Evolutionary conservation across 306 rosid species (phyloP).

Genomic region (Mimosa pudica): DNA sequence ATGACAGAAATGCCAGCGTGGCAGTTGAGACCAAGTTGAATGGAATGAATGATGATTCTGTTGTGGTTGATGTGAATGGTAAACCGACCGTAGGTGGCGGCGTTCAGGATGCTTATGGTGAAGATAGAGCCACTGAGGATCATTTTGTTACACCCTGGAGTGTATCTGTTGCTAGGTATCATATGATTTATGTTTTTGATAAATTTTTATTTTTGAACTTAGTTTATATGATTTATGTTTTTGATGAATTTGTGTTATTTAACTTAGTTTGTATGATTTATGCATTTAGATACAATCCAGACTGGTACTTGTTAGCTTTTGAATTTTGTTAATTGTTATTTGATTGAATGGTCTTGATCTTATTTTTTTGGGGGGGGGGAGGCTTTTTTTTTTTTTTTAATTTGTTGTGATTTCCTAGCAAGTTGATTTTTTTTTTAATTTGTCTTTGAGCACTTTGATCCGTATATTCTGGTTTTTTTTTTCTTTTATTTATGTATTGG

Average conservation of each 20-base stretch:
- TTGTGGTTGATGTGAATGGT: constrained; percentile 48
- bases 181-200: neutral
- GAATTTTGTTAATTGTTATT: neutral
- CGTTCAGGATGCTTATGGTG: constrained; percentile 67
- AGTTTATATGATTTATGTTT: neutral
- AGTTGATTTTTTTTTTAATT: neutral
- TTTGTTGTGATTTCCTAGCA: neutral
- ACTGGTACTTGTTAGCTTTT: neutral
- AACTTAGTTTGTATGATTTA: neutral
- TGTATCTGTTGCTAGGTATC: constrained; percentile 84
- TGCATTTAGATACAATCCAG: neutral
- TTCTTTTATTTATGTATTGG: neutral
- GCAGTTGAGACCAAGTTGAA: constrained; percentile 51
- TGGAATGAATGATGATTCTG: constrained; percentile 40
- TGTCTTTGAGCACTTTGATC: neutral
- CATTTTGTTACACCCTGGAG: constrained; percentile 85
- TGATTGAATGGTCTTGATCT: constrained; percentile 3
- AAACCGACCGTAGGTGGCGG: constrained; percentile 50
- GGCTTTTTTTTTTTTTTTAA: neutral
- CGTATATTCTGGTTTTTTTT: constrained; percentile 1
- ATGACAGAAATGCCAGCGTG: constrained; percentile 50
- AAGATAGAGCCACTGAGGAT: constrained; percentile 77
- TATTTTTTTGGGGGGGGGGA: neutral
- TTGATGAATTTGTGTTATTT: neutral
- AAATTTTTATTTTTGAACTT: neutral